phyloP scores from a whole-genome alignment of 306 rosid genomes.

The Casuarina equisetifolia region DNA sequence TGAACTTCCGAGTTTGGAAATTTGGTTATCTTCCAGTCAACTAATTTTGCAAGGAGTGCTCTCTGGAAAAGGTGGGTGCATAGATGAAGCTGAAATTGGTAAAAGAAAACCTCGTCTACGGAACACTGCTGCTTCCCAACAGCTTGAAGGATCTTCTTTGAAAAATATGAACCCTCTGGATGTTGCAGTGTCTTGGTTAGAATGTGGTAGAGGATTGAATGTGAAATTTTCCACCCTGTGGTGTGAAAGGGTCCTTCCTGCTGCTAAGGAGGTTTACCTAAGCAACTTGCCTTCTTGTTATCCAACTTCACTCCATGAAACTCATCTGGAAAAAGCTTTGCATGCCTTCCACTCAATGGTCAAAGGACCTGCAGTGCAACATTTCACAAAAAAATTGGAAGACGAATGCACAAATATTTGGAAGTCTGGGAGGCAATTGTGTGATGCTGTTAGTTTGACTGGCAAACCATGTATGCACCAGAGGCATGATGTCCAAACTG shows the following conservation, averaged over 20 bases:
- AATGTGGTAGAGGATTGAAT: conserved; percentile 70
- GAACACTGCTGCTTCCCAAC: conserved; percentile 41
- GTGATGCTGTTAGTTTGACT: conserved; percentile 90
- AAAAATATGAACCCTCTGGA: conserved; percentile 64
- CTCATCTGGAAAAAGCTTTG: conserved; percentile 70
- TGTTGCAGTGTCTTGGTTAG: conserved; percentile 78
- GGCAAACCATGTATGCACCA: conserved; percentile 92
- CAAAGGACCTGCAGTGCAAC: conserved; percentile 72
- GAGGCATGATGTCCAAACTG: conserved; percentile 58
- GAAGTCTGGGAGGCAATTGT: conserved; percentile 87
- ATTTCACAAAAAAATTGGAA: conserved; percentile 66
- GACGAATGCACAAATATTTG: conserved; percentile 83
- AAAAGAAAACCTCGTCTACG: conserved; percentile 68
- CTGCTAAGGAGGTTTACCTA: conserved; percentile 80
- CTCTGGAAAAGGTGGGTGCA: conserved; percentile 75
- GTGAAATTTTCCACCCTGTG: conserved; percentile 72
- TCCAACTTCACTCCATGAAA: conserved; percentile 73
- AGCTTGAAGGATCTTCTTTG: conserved; percentile 47
- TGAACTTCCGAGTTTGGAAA: conserved; percentile 80
- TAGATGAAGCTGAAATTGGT: conserved; percentile 63
- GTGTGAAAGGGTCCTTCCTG: conserved; percentile 80
- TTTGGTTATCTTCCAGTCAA: conserved; percentile 78
- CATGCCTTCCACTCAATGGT: conserved; percentile 74
- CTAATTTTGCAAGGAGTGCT: conserved; percentile 66
- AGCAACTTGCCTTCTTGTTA: conserved; percentile 82